A percentile compares a stretch with the other conserved stretches of the same genome.
Evolutionary conservation across 2,329 filamentous ascomycete genomes (phyloP).

Genomic region (Trichophyton rubrum): DNA sequence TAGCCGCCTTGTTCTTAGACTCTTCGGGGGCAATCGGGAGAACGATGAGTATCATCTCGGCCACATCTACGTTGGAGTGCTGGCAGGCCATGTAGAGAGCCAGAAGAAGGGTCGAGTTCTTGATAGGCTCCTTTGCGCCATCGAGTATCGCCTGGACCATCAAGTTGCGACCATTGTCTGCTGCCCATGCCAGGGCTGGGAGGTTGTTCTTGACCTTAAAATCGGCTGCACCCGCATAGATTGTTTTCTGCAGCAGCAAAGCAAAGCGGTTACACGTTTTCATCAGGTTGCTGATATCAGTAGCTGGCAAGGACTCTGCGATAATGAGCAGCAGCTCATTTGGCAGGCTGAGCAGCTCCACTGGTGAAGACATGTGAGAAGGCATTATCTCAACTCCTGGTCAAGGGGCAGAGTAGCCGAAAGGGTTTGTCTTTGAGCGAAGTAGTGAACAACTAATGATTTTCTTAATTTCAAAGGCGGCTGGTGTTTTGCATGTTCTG

Average conservation of each 20-base stretch:
- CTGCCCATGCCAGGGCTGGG: not conserved
- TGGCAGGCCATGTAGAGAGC: not conserved
- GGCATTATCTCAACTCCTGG: not conserved
- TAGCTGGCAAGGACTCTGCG: not conserved
- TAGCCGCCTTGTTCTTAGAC: not conserved
- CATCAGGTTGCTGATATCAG: not conserved
- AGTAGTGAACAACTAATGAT: not conserved
- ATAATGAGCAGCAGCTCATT: not conserved
- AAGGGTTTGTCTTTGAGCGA: not conserved
- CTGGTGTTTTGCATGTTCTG: not conserved
- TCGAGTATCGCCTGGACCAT: not conserved
- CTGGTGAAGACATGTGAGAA: not conserved
- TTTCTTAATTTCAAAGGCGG: not conserved
- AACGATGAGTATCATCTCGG: not conserved
- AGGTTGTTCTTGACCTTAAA: not conserved
- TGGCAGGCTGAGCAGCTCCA: not conserved
- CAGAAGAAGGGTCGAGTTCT: not conserved
- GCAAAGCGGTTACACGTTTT: not conserved
- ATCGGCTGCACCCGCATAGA: not conserved
- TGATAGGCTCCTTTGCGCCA: not conserved
- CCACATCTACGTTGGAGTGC: not conserved
- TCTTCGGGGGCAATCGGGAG: not conserved
- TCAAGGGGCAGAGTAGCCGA: not conserved
- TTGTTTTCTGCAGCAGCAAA: not conserved
- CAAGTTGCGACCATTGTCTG: not conserved